Base-by-base conservation (phyloP, 2,329 filamentous ascomycete species). In the Colletotrichum musae region DNA sequence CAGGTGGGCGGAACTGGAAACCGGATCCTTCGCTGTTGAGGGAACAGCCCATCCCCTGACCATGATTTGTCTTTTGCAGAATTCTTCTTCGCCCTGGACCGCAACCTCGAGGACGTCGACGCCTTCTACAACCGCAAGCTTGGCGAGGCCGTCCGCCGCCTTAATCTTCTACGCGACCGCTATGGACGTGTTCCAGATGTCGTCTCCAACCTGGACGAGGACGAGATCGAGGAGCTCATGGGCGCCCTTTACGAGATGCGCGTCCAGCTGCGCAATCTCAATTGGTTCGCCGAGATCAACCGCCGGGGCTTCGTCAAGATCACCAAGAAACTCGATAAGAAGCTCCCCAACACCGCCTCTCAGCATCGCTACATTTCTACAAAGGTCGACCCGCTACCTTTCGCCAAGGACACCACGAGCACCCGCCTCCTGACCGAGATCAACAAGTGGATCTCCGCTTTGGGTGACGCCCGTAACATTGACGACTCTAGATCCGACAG, bases 201-300 rank as follows among this genome's bases (percentile, higher is more conserved):
- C 60, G 87, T 91, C 39, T 88, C 93, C 70, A 88, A 89, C 67
- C 88, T 97, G 71, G 95, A 98, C 77, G 88, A 91, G 71, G 94
- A 98, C 78, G 96, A 99, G 81, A 87, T 92, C 51, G 94, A 98
- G 79, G 96, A 99, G 80, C 86, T 98, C 54, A 93, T 97, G 84
- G 94, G 93, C 43, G 94, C 95, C 43, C 85, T 99, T 58, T 88
- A 98, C 39, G 96, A 99, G 81, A 86, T 98, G 70, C 90, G 96
- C 66, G 92, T 91, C 60, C 93, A 97, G 77, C 83, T 98, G 73
- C 89, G 96, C 69, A 98, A 98, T 76, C 85, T 99, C 60, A 93
- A 97, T 80, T 98, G 95, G 95, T 99, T 98, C 78, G 95, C 95
- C 58, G 95, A 98, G 82, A 95, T 98, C 76, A 99, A 99, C 80